Evolutionary conservation across 306 rosid genomes (phyloP).

Genomic region (Mimosa pudica): DNA sequence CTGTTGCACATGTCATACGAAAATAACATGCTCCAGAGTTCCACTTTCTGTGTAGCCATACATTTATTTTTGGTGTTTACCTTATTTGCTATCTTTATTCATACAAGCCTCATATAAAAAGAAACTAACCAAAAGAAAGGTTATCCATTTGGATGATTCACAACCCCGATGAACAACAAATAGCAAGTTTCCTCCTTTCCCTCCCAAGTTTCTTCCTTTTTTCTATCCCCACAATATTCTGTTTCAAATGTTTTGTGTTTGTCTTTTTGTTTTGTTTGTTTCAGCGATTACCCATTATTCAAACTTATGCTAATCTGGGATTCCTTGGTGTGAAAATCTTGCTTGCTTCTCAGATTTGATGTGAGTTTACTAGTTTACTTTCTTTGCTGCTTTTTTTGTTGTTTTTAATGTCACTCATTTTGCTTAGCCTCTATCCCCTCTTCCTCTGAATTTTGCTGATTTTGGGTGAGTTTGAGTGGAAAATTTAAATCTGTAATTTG

Average conservation of each 20-base stretch:
- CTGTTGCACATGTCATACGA: too few species aligned
- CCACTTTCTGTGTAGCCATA: too few species aligned
- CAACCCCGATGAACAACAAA: conserved; percentile 63
- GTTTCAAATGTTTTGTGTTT: not conserved
- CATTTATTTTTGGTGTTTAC: too few species aligned
- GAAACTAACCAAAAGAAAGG: not conserved
- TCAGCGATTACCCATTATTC: conserved; percentile 80
- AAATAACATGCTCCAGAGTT: too few species aligned
- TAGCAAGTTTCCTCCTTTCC: conserved; percentile 54
- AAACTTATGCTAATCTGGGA: conserved; percentile 92
- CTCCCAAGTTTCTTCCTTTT: not conserved
- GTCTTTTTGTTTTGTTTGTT: not conserved
- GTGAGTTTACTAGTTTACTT: conserved; percentile 38
- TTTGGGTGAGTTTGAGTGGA: too few species aligned
- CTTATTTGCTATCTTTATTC: too few species aligned
- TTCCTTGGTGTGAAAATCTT: conserved; percentile 94
- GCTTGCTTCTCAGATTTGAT: conserved; percentile 91
- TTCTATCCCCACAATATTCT: not conserved
- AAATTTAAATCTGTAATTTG: too few species aligned
- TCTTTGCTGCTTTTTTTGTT: not conserved
- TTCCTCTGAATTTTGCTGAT: too few species aligned
- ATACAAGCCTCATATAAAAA: too few species aligned
- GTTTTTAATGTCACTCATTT: not conserved
- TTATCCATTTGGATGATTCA: not conserved
- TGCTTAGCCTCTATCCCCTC: too few species aligned